Evolutionary conservation across 768 basidiomycete species (phyloP), one percentile per base, ranked within the genome.

Genomic region (Lenzites betulinus): DNA sequence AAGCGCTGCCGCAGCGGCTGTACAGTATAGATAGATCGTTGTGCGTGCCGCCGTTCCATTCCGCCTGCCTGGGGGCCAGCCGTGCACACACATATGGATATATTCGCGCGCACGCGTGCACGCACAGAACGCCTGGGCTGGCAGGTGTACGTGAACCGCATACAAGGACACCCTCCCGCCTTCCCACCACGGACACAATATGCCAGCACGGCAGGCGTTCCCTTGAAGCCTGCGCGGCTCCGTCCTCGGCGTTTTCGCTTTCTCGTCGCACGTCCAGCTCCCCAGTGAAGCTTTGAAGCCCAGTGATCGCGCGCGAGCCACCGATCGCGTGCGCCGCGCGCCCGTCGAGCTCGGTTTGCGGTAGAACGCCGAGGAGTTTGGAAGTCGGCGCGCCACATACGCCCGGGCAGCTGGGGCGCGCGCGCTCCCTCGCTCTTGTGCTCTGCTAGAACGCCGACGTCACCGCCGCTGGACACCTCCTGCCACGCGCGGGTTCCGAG

Each of bases 1-100:
- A 23, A 46, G 25, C 41, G 49, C 30, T 33, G 30, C 30, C 11
- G 30, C 30, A 35, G n/a, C 33, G 13, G n/a, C 13, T 43, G 52
- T 28, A 38, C 23, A 38, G 33, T 22, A 16, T 23, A 46, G 58
- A 38, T 20, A 20, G 23, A 41, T 47, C 20, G 23, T 42, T 12
- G 53, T 55, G 54, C 25, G 47, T 33, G 47, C 2, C n/a, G n/a
- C n/a, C 15, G 48, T 61, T 61, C 60, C 60, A 55, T 55, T 61
- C 54, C 48, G 23, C 26, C 48, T 46, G 49, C 42, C 49, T 55
- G 54, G 49, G 20, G 47, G 59, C 38, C 18, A 52, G 16, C 38
- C 25, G 36, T 44, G 23, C 16, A 35, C 22, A 43, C 16, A 35
- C 22, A 43, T 18, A 28, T 47, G 22, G 9, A 42, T 51, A 26